Evolutionary conservation across 768 basidiomycete genomes (phyloP), one percentile per base, ranked within the genome.

Genomic region (Hericium rajendrae): DNA sequence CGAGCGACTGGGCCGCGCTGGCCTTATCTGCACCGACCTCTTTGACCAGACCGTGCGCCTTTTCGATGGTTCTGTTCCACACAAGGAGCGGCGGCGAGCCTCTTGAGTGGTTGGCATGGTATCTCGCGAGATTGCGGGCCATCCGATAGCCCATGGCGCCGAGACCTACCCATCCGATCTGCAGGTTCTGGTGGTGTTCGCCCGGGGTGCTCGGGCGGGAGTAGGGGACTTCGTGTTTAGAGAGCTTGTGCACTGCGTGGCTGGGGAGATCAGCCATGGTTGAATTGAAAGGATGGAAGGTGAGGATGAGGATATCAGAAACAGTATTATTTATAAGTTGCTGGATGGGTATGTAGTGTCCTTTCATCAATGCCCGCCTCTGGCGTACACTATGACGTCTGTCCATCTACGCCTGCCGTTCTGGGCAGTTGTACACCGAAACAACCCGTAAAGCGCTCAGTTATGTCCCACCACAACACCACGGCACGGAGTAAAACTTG

Each of bases 121-220:
- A 73, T 46, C 71, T 80, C 38, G 88, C 88, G 38, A 95, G 76
- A 69, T 94, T 95, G 39, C 78, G 76, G 6, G 86, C 87, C 87
- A 94, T 93, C 18, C 74, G 69, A 64, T 76, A 80, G 10, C 88
- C 90, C 81, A 91, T 88, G 20, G 80, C 78, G 20, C 86, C 85
- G 15, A 85, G 70, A 3, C 74, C 77, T 62, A 72, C 67, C 66
- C 76, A 78, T 2, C 81, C 83, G 62, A 84, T 66, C 60, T 71
- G 74, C 43, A 68, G 65, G 61, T 83, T 66, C 60, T 71, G 74
- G 41, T 68, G 65, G 9, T 69, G 56, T 69, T 68, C 61, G 5
- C 69, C 69, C 0, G 84, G 84, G 0, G 83, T 82, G 2, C 72
- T 61, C 2, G 85, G 84, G 16, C 83, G 77, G 13, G 84, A 86